phyloP scores from a whole-genome alignment of 1,284 basidiomycete genomes.

The Fomes fomentarius region DNA sequence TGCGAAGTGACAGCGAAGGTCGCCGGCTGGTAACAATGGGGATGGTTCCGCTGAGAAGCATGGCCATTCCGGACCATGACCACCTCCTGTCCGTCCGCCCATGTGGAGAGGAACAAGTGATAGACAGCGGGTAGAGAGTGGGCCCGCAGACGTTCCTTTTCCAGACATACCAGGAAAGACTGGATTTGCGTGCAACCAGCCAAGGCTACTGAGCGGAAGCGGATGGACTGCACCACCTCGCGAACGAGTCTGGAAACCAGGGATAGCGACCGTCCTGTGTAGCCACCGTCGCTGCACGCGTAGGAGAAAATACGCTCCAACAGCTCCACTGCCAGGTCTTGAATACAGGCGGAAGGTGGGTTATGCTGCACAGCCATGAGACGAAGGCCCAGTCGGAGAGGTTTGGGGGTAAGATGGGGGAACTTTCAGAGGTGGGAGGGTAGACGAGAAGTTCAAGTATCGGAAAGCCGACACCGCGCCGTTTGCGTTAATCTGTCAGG shows the following conservation, averaged over 20 bases:
- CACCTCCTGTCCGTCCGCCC: slow-evolving; percentile 10
- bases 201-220: slow-evolving; percentile 9
- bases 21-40: background rate
- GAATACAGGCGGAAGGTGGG: background rate
- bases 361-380: no score
- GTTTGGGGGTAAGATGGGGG: no score
- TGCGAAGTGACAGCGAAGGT: background rate
- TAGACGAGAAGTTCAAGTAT: no score
- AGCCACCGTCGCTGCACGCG: slow-evolving; percentile 16
- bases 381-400: no score
- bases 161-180: slow-evolving; percentile 4
- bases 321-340: slow-evolving; percentile 9
- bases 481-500: no score
- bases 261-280: slow-evolving; percentile 16
- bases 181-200: slow-evolving; percentile 1
- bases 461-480: no score
- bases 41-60: background rate
- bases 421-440: no score
- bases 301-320: slow-evolving; percentile 7
- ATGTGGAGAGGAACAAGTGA: slow-evolving; percentile 12
- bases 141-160: background rate
- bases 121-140: background rate
- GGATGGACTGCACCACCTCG: background rate
- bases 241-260: slow-evolving; percentile 7
- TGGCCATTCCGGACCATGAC: background rate